Evolutionary conservation across 2,329 filamentous ascomycete species (phyloP), one percentile per base, ranked within the genome.

Genomic region (Elsinoe arachidis): DNA sequence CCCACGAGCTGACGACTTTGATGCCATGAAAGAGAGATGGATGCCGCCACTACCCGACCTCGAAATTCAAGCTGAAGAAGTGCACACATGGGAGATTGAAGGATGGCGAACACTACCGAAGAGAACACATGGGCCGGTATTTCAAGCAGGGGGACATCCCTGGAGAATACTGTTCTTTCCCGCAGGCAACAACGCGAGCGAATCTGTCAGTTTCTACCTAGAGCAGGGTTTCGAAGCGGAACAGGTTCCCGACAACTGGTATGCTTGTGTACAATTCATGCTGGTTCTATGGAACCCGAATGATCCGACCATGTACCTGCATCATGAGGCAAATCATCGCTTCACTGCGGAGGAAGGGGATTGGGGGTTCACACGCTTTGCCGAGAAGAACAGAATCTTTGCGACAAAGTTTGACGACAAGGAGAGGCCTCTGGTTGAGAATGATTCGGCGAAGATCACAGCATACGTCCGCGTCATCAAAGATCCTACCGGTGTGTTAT

Each of bases 281-380:
- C 78, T 99, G 51, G 92, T 97, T 3, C 78, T 99, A 56, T 96
- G 89, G 86, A 99, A 97, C 71, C 86, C 87, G 46, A 89, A 92
- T 68, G 90, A 96, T 66, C 92, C 93, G n/a, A 84, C 84, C 61
- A 81, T 96, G 65, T 90, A 87, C 70, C 73, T 80, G 38, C 79
- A 80, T 53, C 87, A 96, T 66, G 80, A 78, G 43, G 93, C 93
- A n/a, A 90, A 91, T 65, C 93, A 99, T 70, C 87, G 93, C 59
- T 99, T 97, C 72, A 97, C 90, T 3, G 88, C 88, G 62, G 93
- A 97, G 43, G 93, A 99, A 72, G 90, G 90, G 21, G 93, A 99
- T 67, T 99, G 93, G 93, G 93, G 93, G 1, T 99, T 99, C 71
- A 99, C 93, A n/a, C 80, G 92, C 57, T 99, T 97, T 68, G 84